Evolutionary conservation across 345 rosid species (phyloP).

Genomic region (Schrenkiella parvula): DNA sequence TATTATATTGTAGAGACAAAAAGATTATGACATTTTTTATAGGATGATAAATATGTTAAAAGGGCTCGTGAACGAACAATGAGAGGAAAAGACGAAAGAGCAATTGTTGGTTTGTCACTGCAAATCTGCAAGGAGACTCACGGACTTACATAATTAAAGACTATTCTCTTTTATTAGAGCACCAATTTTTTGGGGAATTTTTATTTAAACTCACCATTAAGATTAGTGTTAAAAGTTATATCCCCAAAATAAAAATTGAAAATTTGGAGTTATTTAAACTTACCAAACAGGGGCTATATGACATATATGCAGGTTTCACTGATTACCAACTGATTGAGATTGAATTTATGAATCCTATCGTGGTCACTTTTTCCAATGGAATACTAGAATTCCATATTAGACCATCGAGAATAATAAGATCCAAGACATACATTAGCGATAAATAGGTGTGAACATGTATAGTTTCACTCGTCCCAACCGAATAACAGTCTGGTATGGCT

Average conservation of each 20-base stretch:
- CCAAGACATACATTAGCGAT: too few relatives aligned
- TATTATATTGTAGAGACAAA: neutral
- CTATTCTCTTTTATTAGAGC: neutral
- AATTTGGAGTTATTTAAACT: too few relatives aligned
- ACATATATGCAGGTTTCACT: too few relatives aligned
- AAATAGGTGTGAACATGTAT: neutral
- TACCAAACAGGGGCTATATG: too few relatives aligned
- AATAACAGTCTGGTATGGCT: conserved; percentile 12
- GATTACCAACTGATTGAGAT: neutral
- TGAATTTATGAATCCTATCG: neutral
- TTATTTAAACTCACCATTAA: too few relatives aligned
- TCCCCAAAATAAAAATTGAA: neutral
- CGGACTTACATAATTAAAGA: neutral
- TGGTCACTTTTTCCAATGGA: too few relatives aligned
- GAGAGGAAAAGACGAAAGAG: conserved; percentile 9
- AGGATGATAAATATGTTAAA: neutral
- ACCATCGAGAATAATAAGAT: too few relatives aligned
- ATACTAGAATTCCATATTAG: too few relatives aligned
- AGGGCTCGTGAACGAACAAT: conserved; percentile 20
- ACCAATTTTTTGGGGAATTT: neutral
- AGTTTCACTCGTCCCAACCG: neutral
- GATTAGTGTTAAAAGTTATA: neutral
- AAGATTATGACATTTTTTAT: neutral
- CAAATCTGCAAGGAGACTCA: conserved; percentile 14
- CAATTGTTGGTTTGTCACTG: conserved; percentile 1